phyloP scores from a whole-genome alignment of 2,329 filamentous ascomycete species.

The Trichophyton benhamiae region DNA sequence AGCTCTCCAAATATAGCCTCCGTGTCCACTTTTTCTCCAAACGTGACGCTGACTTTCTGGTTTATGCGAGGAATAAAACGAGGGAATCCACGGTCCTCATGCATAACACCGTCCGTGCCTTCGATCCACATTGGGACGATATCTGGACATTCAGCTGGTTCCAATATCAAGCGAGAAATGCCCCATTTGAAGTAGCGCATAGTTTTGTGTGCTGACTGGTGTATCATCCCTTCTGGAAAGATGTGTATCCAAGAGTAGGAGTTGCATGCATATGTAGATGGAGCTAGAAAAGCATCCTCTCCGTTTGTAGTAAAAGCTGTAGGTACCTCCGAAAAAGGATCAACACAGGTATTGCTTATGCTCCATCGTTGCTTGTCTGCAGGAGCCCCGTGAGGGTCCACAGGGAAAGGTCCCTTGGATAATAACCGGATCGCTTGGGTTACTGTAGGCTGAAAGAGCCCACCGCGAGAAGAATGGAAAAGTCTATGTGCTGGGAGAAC shows the following conservation, averaged over 20 bases:
- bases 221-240: slow-evolving; percentile 89
- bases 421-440: slow-evolving; percentile 74
- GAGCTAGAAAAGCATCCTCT: slow-evolving; percentile 48
- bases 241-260: slow-evolving; percentile 81
- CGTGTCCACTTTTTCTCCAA: slow-evolving; percentile 65
- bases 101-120: slow-evolving; percentile 78
- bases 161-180: slow-evolving; percentile 77
- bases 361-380: slow-evolving; percentile 29
- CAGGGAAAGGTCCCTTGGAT: slow-evolving; percentile 50
- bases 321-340: slow-evolving; percentile 35
- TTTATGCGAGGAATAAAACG: slow-evolving; percentile 66
- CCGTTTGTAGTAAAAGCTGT: slow-evolving; percentile 31
- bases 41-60: slow-evolving; percentile 58
- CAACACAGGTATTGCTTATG: slow-evolving; percentile 32
- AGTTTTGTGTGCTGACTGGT: slow-evolving; percentile 65
- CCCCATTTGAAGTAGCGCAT: slow-evolving; percentile 99
- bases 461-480: slow-evolving; percentile 65
- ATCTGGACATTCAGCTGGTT: slow-evolving; percentile 74
- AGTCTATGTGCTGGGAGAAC: slow-evolving; percentile 78
- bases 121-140: slow-evolving; percentile 92
- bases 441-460: slow-evolving; percentile 81
- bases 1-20: slow-evolving; percentile 68
- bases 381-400: slow-evolving; percentile 33
- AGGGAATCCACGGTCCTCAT: slow-evolving; percentile 66
- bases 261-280: slow-evolving; percentile 57